Evolutionary conservation across 2,329 filamentous ascomycete genomes (phyloP).

Genomic region (Penicillium sp.): DNA sequence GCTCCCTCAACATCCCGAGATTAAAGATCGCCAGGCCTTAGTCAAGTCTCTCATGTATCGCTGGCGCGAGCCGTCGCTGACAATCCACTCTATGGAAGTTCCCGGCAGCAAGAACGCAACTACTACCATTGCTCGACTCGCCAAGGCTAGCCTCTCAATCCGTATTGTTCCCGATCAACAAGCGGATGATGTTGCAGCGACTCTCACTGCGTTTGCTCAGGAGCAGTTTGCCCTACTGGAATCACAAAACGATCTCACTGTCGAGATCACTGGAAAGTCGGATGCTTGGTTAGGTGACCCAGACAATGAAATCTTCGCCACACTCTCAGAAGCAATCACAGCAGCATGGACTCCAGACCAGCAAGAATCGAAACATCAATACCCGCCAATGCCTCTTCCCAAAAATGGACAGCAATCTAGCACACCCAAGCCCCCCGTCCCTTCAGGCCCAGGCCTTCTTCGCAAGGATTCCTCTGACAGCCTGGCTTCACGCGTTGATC

Average conservation of each 20-base stretch:
- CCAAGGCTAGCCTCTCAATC: constrained; percentile 83
- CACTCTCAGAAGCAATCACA: constrained; percentile 80
- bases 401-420: constrained; percentile 13
- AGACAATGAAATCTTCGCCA: constrained; percentile 85
- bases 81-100: constrained; percentile 82
- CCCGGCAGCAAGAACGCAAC: constrained; percentile 86
- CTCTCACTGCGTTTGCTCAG: constrained; percentile 67
- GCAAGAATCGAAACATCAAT: constrained; percentile 34
- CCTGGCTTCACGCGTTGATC: constrained; percentile 41
- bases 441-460: constrained; percentile 22
- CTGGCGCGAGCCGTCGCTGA: constrained; percentile 93
- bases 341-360: constrained; percentile 68
- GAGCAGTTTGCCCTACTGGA: constrained; percentile 71
- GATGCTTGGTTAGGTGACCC: constrained; percentile 96
- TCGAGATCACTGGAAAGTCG: constrained; percentile 88
- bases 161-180: constrained; percentile 93
- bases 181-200: constrained; percentile 70
- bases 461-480: constrained; percentile 40
- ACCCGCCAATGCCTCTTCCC: constrained; percentile 29
- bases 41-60: constrained; percentile 85
- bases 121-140: constrained; percentile 79
- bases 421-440: constrained; percentile 12
- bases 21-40: constrained; percentile 66
- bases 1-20: constrained; percentile 67
- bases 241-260: constrained; percentile 75